Percentiles rank a stretch among this genome's conserved stretches.
These are phyloP conservation scores for Nepenthes gracilis DNA, from an alignment of 148 eudicot genomes.

Conservation along the genomic window DNA sequence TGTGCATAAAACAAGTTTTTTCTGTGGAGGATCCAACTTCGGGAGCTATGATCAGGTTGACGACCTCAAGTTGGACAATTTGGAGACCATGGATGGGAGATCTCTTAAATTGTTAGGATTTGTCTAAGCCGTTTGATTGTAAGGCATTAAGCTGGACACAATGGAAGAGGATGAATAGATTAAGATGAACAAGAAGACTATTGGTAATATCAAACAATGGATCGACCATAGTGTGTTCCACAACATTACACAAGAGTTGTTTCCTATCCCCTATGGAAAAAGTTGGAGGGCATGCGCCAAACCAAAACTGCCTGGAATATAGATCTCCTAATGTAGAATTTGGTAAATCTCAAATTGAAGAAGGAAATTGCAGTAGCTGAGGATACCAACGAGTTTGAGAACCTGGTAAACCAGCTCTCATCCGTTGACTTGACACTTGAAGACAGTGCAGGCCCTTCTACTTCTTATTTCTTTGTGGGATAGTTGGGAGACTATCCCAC, in stretches of 20 bases:
- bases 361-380: neutral
- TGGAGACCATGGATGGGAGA: too few relatives aligned
- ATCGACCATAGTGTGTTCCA: neutral
- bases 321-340: neutral
- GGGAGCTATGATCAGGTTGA: too few relatives aligned
- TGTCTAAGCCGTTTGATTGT: too few relatives aligned
- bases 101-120: too few relatives aligned
- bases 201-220: neutral
- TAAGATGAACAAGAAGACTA: neutral
- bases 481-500: neutral
- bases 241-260: neutral
- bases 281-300: neutral
- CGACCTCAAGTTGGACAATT: too few relatives aligned
- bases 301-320: neutral
- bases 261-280: neutral
- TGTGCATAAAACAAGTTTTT: too few relatives aligned
- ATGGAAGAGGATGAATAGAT: neutral
- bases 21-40: too few relatives aligned
- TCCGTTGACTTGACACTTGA: neutral
- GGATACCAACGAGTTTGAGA: neutral
- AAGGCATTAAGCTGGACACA: too few relatives aligned
- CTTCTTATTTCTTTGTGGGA: neutral
- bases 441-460: neutral
- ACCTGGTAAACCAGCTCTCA: neutral
- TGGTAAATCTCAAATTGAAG: neutral